Evolutionary conservation across 345 rosid genomes (phyloP), one percentile per base, ranked within the genome.

Genomic region (Hibiscus syriacus): DNA sequence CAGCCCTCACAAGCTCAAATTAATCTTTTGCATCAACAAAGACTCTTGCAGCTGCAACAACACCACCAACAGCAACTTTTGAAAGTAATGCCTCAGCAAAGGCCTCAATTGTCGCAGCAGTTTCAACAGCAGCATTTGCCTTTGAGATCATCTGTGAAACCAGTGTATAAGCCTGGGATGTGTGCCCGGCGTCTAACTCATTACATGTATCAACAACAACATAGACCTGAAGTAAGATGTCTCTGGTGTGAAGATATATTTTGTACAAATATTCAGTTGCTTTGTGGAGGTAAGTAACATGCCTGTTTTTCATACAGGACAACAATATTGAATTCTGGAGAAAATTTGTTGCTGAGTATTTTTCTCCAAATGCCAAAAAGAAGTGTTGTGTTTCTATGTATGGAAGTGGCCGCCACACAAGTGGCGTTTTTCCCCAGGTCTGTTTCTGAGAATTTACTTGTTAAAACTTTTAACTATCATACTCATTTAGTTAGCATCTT

Each of bases 301-400:
- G 38, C 67, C 68, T 78, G 2, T 3, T 69, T 59, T 72, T 66
- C 22, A 48, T 82, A 77, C 72, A 94, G 99, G 99, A 94, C 81
- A 94, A 94, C 75, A 90, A 84, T 60, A 94, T 94, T 71, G 97
- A 94, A 46, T 94, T 90, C 71, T 94, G 99, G 97, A 94, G 99
- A 74, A 94, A 86, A n/a, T n/a, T n/a, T n/a, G n/a, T n/a, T n/a
- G n/a, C n/a, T n/a, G n/a, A n/a, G n/a, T n/a, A n/a, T n/a, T 94
- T 84, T 80, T 95, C 97, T 79, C 95, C 96, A 22, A 80, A 87
- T 74, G 97, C 97, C 48, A 94, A 85, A 78, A 94, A 94, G 81
- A 90, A 87, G 77, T 90, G 96, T 97, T 94, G 99, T 64, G 99
- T 94, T 73, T 94, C 96, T 16, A 84, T 94, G 96, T 94, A 94